Percentiles rank a stretch among this genome's conserved stretches.
Conservation (phyloP, 305 asterid genomes). For the Fraxinus baroniana region DNA sequence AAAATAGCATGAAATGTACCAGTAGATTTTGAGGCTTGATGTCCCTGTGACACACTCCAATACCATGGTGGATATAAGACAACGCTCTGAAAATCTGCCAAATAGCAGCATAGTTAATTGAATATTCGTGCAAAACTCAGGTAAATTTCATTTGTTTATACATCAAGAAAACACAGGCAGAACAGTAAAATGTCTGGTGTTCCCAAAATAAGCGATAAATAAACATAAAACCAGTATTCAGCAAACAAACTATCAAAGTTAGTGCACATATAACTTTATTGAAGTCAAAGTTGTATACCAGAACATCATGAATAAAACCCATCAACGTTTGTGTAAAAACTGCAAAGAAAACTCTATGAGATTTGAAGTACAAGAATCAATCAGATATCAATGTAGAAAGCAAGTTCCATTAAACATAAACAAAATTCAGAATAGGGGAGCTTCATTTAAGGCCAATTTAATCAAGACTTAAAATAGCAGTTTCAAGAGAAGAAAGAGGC, state of each 20-base stretch:
- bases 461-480: neutral
- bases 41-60: conserved; percentile 96
- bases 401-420: neutral
- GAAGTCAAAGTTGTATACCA: neutral
- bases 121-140: neutral
- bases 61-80: conserved; percentile 74
- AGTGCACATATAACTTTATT: neutral
- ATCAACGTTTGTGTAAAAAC: neutral
- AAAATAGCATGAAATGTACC: conserved; percentile 23
- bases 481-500: neutral
- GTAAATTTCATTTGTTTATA: neutral
- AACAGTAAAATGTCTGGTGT: neutral
- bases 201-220: neutral
- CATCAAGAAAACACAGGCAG: neutral
- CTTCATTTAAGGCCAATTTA: neutral
- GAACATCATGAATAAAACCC: neutral
- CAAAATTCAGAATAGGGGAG: neutral
- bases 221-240: neutral
- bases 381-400: neutral
- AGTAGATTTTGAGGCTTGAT: conserved; percentile 82
- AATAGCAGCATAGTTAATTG: conserved; percentile 2
- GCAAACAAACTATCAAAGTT: neutral
- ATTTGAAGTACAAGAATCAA: neutral
- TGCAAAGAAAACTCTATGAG: neutral
- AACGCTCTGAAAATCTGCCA: conserved; percentile 87